Conservation (phyloP, 2,329 filamentous ascomycete species). For the Pezicula carpinea region DNA sequence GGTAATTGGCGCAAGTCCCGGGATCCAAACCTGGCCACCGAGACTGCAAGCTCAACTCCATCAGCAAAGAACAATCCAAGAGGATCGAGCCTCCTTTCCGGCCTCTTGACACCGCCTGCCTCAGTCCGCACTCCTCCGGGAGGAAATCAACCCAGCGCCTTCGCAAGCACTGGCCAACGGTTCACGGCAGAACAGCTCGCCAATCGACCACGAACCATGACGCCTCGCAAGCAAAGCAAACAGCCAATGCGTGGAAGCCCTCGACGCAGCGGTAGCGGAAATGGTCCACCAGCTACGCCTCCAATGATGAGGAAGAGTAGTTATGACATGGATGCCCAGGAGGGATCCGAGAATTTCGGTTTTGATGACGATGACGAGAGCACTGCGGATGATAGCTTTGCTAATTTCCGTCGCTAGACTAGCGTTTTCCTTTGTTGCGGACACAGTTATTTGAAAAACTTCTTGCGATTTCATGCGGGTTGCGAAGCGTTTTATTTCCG, state of each 20-base stretch:
- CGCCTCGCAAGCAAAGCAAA: conserved; percentile 35
- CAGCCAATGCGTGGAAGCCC: conserved; percentile 38
- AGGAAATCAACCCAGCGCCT: conserved; percentile 51
- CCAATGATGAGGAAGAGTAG: conserved; percentile 55
- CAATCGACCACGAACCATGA: conserved; percentile 24
- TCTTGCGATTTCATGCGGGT: background rate
- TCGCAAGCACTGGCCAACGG: conserved; percentile 54
- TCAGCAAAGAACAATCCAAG: conserved; percentile 29
- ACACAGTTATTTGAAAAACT: background rate
- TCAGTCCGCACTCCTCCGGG: conserved; percentile 37
- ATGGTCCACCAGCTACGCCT: conserved; percentile 46
- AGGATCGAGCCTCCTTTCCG: conserved; percentile 64
- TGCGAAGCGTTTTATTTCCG: too few relatives aligned
- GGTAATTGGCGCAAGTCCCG: conserved; percentile 80
- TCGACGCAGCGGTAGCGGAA: conserved; percentile 33
- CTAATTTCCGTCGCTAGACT: conserved; percentile 5
- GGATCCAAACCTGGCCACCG: conserved; percentile 15
- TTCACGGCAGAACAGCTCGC: conserved; percentile 48
- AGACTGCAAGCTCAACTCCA: conserved; percentile 20
- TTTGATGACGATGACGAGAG: conserved; percentile 32
- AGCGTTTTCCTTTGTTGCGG: conserved; percentile 1
- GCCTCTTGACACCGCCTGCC: conserved; percentile 84
- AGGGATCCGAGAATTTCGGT: conserved; percentile 50
- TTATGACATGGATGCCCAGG: conserved; percentile 58
- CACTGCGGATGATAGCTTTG: conserved; percentile 9